Percentiles rank a stretch among this genome's conserved stretches.
phyloP scores from a whole-genome alignment of 805 yeast species.

The Hanseniaspora singularis region DNA sequence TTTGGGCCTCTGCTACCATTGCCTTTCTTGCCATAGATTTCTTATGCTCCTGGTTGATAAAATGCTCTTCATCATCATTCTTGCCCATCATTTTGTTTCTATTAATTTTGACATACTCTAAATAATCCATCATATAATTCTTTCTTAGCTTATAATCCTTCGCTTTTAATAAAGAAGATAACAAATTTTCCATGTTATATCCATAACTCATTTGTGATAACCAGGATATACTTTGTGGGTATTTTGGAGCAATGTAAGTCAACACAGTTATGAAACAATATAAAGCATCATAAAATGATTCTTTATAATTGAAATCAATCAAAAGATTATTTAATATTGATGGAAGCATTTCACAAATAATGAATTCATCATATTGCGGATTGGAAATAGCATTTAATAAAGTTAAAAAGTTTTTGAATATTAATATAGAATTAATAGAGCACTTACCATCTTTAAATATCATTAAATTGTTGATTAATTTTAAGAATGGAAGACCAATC shows the following conservation, averaged over 20 bases:
- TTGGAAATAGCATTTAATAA: conserved; percentile 52
- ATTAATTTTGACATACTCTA: conserved; percentile 46
- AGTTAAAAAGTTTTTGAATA: conserved; percentile 60
- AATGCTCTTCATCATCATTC: conserved; percentile 33
- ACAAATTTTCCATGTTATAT: conserved; percentile 51
- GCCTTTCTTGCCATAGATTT: conserved; percentile 32
- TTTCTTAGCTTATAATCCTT: conserved; percentile 67
- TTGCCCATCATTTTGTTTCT: conserved; percentile 22
- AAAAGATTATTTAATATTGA: conserved; percentile 58
- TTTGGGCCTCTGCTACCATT: conserved; percentile 41
- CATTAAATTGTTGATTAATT: conserved; percentile 62
- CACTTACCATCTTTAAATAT: conserved; percentile 82
- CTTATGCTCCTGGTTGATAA: conserved; percentile 23
- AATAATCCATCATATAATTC: conserved; percentile 61
- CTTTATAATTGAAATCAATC: conserved; percentile 64
- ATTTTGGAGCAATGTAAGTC: conserved; percentile 51
- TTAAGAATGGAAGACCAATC: conserved; percentile 66
- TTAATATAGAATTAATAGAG: conserved; percentile 76
- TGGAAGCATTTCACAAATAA: conserved; percentile 44
- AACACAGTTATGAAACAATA: conserved; percentile 49
- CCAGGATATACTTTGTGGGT: conserved; percentile 57
- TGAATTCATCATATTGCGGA: conserved; percentile 58
- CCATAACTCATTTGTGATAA: conserved; percentile 44
- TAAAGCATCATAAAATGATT: conserved; percentile 87
- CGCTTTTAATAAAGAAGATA: conserved; percentile 49